Base-by-base conservation (phyloP, 2,329 filamentous ascomycete genomes). In the Scopulariopsis brevicaulis region DNA sequence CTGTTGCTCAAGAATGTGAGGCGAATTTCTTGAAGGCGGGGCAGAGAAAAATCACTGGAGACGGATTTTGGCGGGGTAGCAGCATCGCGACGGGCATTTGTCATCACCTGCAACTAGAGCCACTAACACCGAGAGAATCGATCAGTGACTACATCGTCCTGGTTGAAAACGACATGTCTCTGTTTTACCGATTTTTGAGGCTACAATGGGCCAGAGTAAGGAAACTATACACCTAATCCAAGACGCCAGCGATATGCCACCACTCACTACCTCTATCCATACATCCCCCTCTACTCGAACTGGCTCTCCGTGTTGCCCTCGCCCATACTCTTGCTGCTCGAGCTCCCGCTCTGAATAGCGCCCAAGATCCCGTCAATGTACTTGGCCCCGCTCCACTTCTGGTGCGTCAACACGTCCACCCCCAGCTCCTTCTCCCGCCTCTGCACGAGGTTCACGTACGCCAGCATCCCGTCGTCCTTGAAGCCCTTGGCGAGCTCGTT, bases 391-490 rank as follows among this genome's bases (percentile, higher is more conserved):
- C 80, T 83, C 87, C 87, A 91, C 70, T 94, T 95, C 77, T 96
- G 92, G 70, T 96, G 92, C 46, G 90, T 96, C 62, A 96, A 76
- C n/a, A 96, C 92, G 65, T 96, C 92, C 59, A 90, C 91, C 15
- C 88, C 89, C 1, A 93, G 74, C 63, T 96, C 92, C 79, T 96
- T 96, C 74, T 99, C 94, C 46, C 86, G 80, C 56, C 84, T 79
- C 73, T 99, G 94, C 46, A 99, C 86, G 0, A 96, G 75, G 60
- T 96, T 89, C n/a, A 97, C 94, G 67, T 99, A 99, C 1, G 94
- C 93, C 66, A 94, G 80, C 94, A 99, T 99, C 58, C 94, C 94
- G 58, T 96, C 88, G 15, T 85, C 82, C 76, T 90, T 95, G 77
- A 96, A 99, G 7, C 78, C 82, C 60, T 82, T 82, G 11, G 90